phyloP scores from a whole-genome alignment of 2,329 filamentous ascomycete species.

The Paracoccidioides lutzii region DNA sequence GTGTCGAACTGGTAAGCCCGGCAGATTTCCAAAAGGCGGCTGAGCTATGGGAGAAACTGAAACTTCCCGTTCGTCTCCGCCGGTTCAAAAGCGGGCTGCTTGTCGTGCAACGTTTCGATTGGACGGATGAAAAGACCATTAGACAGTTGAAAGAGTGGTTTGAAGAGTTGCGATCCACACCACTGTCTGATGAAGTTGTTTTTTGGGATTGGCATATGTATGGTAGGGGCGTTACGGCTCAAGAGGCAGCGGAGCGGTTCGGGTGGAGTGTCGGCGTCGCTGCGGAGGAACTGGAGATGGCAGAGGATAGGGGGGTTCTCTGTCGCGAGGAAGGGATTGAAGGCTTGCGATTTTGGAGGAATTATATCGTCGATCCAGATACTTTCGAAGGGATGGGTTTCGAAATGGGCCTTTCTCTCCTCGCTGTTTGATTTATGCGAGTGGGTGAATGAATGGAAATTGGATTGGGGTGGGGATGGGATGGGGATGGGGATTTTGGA shows the following conservation, averaged over 20 bases:
- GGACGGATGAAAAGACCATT: constrained; percentile 83
- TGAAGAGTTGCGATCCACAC: constrained; percentile 53
- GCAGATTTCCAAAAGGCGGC: constrained; percentile 85
- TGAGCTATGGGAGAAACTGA: constrained; percentile 73
- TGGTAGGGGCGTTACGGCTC: constrained; percentile 75
- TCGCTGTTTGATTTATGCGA: constrained; percentile 2
- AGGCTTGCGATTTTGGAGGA: constrained; percentile 87
- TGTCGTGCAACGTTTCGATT: constrained; percentile 77
- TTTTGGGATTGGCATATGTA: constrained; percentile 66
- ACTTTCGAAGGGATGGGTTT: constrained; percentile 6
- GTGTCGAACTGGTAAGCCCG: constrained; percentile 87
- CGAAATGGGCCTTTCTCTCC: background rate
- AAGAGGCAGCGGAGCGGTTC: constrained; percentile 78
- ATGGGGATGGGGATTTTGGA: background rate
- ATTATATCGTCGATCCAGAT: constrained; percentile 35
- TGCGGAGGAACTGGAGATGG: constrained; percentile 92
- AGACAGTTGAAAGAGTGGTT: constrained; percentile 65
- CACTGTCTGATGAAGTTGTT: constrained; percentile 50
- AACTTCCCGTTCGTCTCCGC: constrained; percentile 71
- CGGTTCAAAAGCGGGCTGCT: constrained; percentile 89
- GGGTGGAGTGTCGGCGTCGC: constrained; percentile 97
- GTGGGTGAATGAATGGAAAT: background rate
- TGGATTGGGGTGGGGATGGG: background rate
- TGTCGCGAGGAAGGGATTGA: constrained; percentile 89
- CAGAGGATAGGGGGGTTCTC: constrained; percentile 73